Conservation (phyloP, 148 eudicot species). For the Selenicereus undatus region DNA sequence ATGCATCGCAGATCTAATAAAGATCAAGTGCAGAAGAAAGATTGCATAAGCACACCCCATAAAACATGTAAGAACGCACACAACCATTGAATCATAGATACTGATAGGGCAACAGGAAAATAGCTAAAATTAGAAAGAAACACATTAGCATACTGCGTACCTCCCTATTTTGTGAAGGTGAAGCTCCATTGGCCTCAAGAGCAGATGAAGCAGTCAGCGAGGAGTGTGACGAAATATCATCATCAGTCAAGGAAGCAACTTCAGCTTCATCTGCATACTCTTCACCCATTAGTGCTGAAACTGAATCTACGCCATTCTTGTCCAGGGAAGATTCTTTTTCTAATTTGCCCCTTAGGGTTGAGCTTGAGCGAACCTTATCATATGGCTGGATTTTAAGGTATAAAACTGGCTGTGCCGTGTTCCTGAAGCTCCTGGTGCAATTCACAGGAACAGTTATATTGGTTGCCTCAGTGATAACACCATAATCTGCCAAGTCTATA, state of each 20-base stretch:
- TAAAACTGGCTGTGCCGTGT: conserved; percentile 62
- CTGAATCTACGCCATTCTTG: conserved; percentile 51
- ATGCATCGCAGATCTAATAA: neutral
- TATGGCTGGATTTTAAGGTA: conserved; percentile 52
- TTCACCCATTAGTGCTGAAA: conserved; percentile 63
- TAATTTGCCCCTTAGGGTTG: conserved; percentile 47
- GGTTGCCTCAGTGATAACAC: conserved; percentile 45
- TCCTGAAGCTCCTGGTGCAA: conserved; percentile 72
- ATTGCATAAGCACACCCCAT: neutral
- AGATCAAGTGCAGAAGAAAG: neutral
- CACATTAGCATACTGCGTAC: conserved; percentile 28
- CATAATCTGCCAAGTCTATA: conserved; percentile 76
- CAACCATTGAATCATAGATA: neutral
- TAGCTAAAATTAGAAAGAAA: neutral
- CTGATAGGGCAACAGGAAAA: neutral
- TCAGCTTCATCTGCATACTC: conserved; percentile 94
- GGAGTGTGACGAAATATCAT: conserved; percentile 75
- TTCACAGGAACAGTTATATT: conserved; percentile 49
- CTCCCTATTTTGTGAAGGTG: conserved; percentile 42
- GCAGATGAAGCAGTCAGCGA: conserved; percentile 55
- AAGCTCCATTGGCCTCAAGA: conserved; percentile 42
- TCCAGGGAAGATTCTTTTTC: conserved; percentile 56
- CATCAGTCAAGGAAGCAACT: conserved; percentile 62
- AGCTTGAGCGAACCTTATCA: conserved; percentile 47
- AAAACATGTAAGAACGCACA: neutral